Conservation (phyloP, 805 yeast genomes). For the Candida ponderosae region DNA sequence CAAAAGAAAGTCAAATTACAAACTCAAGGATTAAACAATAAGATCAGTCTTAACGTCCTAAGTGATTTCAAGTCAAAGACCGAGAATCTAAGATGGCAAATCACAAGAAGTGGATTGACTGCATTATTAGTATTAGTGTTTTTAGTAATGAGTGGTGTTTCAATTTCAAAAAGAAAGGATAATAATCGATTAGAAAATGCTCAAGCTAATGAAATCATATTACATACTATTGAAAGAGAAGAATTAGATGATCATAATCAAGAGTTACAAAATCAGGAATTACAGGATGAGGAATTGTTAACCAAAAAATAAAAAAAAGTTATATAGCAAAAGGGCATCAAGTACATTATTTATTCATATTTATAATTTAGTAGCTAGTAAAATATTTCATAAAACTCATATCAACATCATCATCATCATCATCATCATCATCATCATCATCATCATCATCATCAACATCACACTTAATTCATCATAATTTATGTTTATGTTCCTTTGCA, state of each 20-base stretch:
- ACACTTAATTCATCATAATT: no score
- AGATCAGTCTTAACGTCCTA: conserved; percentile 73
- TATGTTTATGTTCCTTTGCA: conserved; percentile 50
- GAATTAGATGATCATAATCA: conserved; percentile 6
- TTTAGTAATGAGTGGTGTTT: conserved; percentile 48
- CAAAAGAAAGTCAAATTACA: conserved; percentile 60
- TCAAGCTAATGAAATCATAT: conserved; percentile 25
- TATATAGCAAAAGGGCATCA: no score
- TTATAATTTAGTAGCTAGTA: no score
- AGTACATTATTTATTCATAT: no score
- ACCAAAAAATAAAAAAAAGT: conserved; percentile 20
- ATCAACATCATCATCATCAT: no score
- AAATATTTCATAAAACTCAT: no score
- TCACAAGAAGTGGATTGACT: conserved; percentile 80
- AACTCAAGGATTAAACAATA: conserved; percentile 77
- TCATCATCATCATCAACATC: no score
- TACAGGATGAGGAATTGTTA: conserved; percentile 1
- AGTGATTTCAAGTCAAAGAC: conserved; percentile 81
- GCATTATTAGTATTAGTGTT: conserved; percentile 64
- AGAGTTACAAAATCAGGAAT: conserved; percentile 3
- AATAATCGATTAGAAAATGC: conserved; percentile 21
- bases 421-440: no score
- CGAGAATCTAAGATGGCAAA: conserved; percentile 88
- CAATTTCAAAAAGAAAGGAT: conserved; percentile 24
- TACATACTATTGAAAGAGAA: conserved; percentile 24